These are phyloP conservation scores for Borealophlyctis nickersoniae DNA, from an alignment of 192 early-diverging fungal genomes.

Conservation along the genomic window DNA sequence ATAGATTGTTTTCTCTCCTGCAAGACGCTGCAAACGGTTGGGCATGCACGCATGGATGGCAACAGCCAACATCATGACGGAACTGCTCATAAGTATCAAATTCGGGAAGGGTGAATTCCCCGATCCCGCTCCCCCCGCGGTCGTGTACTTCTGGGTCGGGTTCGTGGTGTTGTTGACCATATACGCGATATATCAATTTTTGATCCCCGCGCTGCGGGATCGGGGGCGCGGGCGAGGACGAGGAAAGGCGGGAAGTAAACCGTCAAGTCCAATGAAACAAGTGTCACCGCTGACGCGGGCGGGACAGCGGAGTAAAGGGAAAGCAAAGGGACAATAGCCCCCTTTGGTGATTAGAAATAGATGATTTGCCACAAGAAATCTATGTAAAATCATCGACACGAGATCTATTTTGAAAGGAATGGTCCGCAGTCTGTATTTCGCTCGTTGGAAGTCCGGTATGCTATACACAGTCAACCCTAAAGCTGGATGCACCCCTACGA, in stretches of 20 bases:
- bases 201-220: constrained; percentile 11
- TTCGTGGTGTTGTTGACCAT: constrained; percentile 56
- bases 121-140: constrained; percentile 65
- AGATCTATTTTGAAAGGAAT: too few relatives aligned
- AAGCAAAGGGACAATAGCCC: too few relatives aligned
- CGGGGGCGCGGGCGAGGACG: neutral
- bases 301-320: too few relatives aligned
- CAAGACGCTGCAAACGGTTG: constrained; percentile 77
- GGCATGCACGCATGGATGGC: constrained; percentile 93
- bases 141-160: constrained; percentile 72
- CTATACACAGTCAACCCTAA: too few relatives aligned
- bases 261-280: neutral
- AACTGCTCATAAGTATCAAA: constrained; percentile 88
- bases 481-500: too few relatives aligned
- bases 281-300: too few relatives aligned
- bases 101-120: constrained; percentile 84
- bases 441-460: too few relatives aligned
- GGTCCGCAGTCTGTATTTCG: too few relatives aligned
- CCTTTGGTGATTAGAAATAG: too few relatives aligned
- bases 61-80: constrained; percentile 81
- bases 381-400: too few relatives aligned
- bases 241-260: neutral
- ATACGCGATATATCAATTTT: constrained; percentile 80
- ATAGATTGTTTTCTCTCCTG: constrained; percentile 6
- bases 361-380: too few relatives aligned